Evolutionary conservation across 805 yeast species (phyloP).

Genomic region (Schizosaccharomyces japonicus): DNA sequence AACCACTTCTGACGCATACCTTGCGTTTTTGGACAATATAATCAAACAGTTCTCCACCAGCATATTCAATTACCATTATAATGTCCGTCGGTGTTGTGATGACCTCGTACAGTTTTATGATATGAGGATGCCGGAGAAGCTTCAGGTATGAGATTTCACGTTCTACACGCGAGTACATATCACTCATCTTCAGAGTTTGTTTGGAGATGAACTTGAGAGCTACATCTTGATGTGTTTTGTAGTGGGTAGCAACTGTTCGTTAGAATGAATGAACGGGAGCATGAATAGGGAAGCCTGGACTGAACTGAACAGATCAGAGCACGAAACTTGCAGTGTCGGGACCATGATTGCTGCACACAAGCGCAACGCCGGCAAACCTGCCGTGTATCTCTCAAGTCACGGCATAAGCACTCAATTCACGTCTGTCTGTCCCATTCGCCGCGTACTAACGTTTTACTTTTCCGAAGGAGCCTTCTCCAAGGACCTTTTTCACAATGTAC

Average conservation of each 20-base stretch:
- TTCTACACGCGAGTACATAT: conserved; percentile 92
- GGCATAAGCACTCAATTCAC: neutral
- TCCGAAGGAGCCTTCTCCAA: conserved; percentile 93
- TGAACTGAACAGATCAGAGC: no score
- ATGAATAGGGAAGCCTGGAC: no score
- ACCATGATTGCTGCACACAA: no score
- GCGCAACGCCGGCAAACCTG: no score
- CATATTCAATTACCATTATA: conserved; percentile 90
- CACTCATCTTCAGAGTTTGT: conserved; percentile 75
- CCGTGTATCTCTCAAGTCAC: no score
- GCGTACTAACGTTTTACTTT: conserved; percentile 68
- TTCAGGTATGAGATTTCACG: conserved; percentile 79
- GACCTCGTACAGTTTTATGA: conserved; percentile 83
- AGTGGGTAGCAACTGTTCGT: conserved; percentile 28
- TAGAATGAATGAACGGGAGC: no score
- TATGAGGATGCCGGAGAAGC: conserved; percentile 80
- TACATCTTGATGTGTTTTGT: conserved; percentile 74
- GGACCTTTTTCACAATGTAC: conserved; percentile 73
- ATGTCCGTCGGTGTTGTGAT: conserved; percentile 87
- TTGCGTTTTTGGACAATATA: conserved; percentile 84
- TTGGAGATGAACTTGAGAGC: conserved; percentile 83
- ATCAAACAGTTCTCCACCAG: conserved; percentile 88
- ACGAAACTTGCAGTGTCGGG: no score
- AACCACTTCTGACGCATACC: neutral
- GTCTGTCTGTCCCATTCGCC: neutral